Evolutionary conservation across 2,329 filamentous ascomycete genomes (phyloP).

Genomic region (Lecanicillium sp.): DNA sequence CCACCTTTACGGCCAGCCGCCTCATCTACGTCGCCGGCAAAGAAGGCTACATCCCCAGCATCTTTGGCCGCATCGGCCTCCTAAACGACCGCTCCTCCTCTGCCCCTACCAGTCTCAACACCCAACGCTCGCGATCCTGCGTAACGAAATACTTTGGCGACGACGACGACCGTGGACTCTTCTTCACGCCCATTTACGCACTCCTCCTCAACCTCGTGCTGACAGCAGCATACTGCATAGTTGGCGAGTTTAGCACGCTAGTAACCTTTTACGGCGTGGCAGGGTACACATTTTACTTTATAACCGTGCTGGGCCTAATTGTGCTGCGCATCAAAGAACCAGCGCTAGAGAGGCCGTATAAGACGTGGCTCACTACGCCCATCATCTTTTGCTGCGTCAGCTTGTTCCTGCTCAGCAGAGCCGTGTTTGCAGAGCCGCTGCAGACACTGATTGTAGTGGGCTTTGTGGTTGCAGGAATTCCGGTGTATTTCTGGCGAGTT

Average conservation of each 20-base stretch:
- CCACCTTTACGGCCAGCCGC: slow-evolving; percentile 85
- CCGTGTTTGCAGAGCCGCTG: slow-evolving; percentile 81
- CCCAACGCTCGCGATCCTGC: slow-evolving; percentile 44
- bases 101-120: slow-evolving; percentile 20
- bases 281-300: slow-evolving; percentile 94
- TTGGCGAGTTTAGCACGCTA: slow-evolving; percentile 86
- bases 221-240: slow-evolving; percentile 67
- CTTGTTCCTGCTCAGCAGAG: slow-evolving; percentile 79
- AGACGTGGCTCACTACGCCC: slow-evolving; percentile 92
- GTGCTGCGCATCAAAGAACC: slow-evolving; percentile 83
- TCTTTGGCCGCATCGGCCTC: slow-evolving; percentile 79
- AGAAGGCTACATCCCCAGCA: slow-evolving; percentile 79
- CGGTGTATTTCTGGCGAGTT: slow-evolving; percentile 84
- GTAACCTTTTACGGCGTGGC: slow-evolving; percentile 97
- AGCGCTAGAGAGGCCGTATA: slow-evolving; percentile 79
- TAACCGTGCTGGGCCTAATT: slow-evolving; percentile 88
- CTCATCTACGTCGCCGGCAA: slow-evolving; percentile 91
- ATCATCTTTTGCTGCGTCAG: slow-evolving; percentile 98
- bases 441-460: slow-evolving; percentile 82
- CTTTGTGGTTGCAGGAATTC: slow-evolving; percentile 76
- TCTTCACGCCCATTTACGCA: slow-evolving; percentile 90
- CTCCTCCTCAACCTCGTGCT: slow-evolving; percentile 72
- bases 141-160: slow-evolving; percentile 60
- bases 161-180: slow-evolving; percentile 62
- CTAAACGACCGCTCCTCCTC: slow-evolving; percentile 33